Conservation (phyloP, 2,329 filamentous ascomycete genomes). For the Colletotrichum endophyticum region DNA sequence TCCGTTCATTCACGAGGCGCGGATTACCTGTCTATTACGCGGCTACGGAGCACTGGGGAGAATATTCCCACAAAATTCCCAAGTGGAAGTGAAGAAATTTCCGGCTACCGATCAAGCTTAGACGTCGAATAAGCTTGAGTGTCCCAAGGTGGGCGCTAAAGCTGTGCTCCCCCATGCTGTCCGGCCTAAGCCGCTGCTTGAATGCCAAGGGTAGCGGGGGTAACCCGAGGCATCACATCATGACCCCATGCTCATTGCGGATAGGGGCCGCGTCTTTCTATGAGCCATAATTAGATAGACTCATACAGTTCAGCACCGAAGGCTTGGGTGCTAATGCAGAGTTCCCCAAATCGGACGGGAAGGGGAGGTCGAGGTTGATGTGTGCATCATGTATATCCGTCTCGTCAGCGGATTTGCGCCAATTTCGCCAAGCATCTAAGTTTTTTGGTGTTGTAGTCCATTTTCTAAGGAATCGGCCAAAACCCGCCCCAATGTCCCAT, state of each 20-base stretch:
- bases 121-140: background rate
- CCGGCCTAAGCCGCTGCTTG: background rate
- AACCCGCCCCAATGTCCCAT: background rate
- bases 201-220: background rate
- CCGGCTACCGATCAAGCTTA: background rate
- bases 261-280: background rate
- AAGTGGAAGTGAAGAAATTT: background rate
- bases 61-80: background rate
- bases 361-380: background rate
- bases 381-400: background rate
- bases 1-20: background rate
- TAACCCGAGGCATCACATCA: background rate
- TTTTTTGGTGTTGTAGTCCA: background rate
- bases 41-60: background rate
- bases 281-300: background rate
- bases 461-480: fast-evolving
- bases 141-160: background rate
- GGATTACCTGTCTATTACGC: background rate
- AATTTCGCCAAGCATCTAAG: background rate
- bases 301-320: background rate
- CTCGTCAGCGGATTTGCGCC: background rate
- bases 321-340: background rate
- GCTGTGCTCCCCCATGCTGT: background rate
- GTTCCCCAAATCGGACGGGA: background rate
- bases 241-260: background rate